Evolutionary conservation across 2,329 filamentous ascomycete species (phyloP), one percentile per base, ranked within the genome.

Genomic region (Colletotrichum gigasporum): DNA sequence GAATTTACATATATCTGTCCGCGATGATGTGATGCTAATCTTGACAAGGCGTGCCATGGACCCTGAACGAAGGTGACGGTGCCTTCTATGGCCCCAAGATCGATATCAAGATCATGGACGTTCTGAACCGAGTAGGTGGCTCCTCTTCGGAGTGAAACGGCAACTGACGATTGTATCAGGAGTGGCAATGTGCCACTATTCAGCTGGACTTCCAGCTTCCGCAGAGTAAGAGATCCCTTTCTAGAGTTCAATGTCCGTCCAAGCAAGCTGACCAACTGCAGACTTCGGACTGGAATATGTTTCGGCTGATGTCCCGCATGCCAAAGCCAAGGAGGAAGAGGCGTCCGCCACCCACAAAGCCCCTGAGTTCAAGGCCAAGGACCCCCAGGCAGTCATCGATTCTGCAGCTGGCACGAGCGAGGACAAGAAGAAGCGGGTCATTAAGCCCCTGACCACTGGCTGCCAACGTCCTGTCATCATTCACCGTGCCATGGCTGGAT

Each of bases 41-140:
- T 37, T 18, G 9, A 22, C 10, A 20, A 58, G 54, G 56, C 12
- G 63, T 65, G 41, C 63, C 63, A 68, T 99, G 96, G 96, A 91
- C 93, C 76, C 83, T 97, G 53, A 97, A 98, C 79, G 91, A 93
- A 65, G 96, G 95, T 61, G 96, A 99, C 72, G 96, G 96, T 74
- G 96, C 96, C 55, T 99, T 98, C 81, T 99, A 99, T 77, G 96
- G 96, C 2, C 96, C 96, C 53, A 99, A 99, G 87, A 97, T 98
- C 71, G 96, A 99, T 72, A 96, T 99, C 74, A 96, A 93, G 66
- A 94, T 99, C 73, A 90, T 90, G 53, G 95, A 97, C 78, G 93
- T 93, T 45, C 83, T 97, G 69, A 89, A 89, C 78, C 88, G 94
- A 75, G 92, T 52, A 94, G 26, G 54, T 28, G 10, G n/a, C n/a